phyloP scores from a whole-genome alignment of 148 eudicot genomes.

The Rhododendron vialii region DNA sequence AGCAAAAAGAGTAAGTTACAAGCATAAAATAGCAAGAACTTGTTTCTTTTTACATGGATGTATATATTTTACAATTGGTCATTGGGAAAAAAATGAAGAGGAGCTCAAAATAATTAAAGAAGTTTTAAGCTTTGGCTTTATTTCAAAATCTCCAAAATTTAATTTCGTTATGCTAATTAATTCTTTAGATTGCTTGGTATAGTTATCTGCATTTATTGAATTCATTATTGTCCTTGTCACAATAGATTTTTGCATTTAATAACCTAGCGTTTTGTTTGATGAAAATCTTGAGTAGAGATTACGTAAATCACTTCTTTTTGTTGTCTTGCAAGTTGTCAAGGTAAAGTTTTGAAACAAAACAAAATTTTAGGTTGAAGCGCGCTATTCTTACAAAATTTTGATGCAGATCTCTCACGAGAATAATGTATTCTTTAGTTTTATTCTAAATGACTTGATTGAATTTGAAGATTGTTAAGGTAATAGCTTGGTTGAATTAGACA shows the following conservation, averaged over 20 bases:
- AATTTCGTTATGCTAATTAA: neutral
- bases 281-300: neutral
- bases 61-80: neutral
- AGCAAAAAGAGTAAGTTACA: conserved; percentile 7
- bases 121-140: neutral
- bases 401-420: neutral
- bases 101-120: neutral
- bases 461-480: neutral
- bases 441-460: neutral
- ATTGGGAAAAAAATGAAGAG: neutral
- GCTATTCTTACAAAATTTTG: neutral
- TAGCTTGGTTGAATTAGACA: neutral
- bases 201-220: neutral
- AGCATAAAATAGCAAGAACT: neutral
- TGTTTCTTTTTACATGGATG: neutral
- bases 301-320: neutral
- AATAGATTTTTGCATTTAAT: neutral
- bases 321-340: neutral
- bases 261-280: neutral
- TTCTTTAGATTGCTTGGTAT: neutral
- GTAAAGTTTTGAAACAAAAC: neutral
- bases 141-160: neutral
- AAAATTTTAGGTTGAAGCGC: neutral
- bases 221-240: neutral
- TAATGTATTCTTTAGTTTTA: neutral